Base-by-base conservation (phyloP, 441 rosid species). In the Erysimum pusillum region DNA sequence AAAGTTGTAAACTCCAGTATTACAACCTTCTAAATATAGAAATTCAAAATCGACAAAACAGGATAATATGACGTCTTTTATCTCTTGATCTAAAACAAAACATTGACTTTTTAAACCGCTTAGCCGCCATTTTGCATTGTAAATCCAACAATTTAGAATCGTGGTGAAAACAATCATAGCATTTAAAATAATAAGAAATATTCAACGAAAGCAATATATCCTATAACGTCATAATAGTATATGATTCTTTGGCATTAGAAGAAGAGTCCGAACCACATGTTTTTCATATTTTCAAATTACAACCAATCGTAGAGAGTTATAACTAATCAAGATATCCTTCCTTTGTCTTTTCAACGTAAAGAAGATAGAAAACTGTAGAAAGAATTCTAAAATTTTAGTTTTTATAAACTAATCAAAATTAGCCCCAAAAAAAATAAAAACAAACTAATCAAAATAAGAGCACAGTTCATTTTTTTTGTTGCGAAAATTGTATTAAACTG, bases 211-310 rank as follows among this genome's bases (percentile, higher is more conserved):
- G 9, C 10, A 36, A 8, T 8, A 1, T 36, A 36, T 41, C 7
- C n/a, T 41, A 12, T 11, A 41, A 41, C 5, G 45, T 12, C 13
- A 14, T 41, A 41, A 41, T 41, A 41, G n/a, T n/a, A 12, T 4
- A 41, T 12, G 45, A 41, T 41, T 41, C 45, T 39, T 44, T 44
- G 3, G 48, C 17, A 46, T 15, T 48, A 48, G 22, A 48, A 48
- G 22, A 48, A 17, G 53, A 48, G 31, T 25, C 11, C 9, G 6
- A 10, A 65, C 31, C 18, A 66, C 71, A 49, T 67, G 46, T 20
- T 35, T 51, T 41, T 5, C 66, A 58, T 35, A 46, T 70, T 70
- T 12, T 58, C 15, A 45, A 35, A 36, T 36, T 67, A 51, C 35
- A 67, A 20, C 60, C 22, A 51, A 68, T 68, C 11, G 41, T 15